Percentiles rank a stretch among this genome's conserved stretches.
Evolutionary conservation across 169 alveolate species (phyloP).

Genomic region (Plasmodium relictum): DNA sequence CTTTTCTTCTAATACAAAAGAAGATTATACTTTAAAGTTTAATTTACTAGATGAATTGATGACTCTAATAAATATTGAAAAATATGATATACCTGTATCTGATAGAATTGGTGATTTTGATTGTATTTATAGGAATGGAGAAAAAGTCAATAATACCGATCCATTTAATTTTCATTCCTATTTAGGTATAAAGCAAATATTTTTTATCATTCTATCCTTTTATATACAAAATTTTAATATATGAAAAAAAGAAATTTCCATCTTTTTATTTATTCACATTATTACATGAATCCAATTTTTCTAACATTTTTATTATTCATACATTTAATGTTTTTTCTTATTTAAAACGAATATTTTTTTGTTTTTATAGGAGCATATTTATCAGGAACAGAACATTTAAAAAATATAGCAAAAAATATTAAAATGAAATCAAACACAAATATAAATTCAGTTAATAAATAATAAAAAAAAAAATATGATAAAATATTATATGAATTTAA

Average conservation of each 20-base stretch:
- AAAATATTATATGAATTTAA: background rate
- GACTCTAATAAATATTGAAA: constrained; percentile 93
- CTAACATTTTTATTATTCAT: background rate
- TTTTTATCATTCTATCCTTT: background rate
- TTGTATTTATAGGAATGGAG: constrained; percentile 62
- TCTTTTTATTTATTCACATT: background rate
- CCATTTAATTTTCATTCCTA: constrained; percentile 36
- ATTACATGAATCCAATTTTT: background rate
- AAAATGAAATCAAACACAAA: constrained; percentile 11
- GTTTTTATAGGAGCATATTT: constrained; percentile 48
- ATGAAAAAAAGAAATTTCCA: background rate
- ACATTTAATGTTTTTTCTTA: background rate
- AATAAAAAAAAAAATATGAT: background rate
- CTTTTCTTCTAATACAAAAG: constrained; percentile 90
- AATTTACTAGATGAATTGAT: constrained; percentile 93
- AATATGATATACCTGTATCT: constrained; percentile 67
- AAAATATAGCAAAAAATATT: constrained; percentile 46
- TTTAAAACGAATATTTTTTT: background rate
- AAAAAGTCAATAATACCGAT: background rate
- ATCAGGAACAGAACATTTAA: constrained; percentile 59
- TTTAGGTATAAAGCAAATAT: constrained; percentile 12
- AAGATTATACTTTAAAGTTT: constrained; percentile 91
- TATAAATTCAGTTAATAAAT: background rate
- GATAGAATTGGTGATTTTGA: constrained; percentile 70
- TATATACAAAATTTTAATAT: background rate